These are phyloP conservation scores for Diaporthe sp. DNA, from an alignment of 2,329 filamentous ascomycete species.

Conservation along the genomic window DNA sequence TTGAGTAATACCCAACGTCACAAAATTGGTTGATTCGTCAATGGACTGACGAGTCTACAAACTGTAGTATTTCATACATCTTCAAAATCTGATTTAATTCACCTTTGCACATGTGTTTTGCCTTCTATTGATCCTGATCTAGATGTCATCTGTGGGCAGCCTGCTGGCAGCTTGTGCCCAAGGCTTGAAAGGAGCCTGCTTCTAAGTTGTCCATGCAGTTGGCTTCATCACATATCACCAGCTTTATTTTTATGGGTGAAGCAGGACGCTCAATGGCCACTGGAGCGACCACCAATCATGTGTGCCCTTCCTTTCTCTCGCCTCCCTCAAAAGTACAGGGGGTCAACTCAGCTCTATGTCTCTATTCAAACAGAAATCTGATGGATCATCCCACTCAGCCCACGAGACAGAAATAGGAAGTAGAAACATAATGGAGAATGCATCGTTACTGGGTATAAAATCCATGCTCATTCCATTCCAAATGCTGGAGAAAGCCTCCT, in stretches of 20 bases:
- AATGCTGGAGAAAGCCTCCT: not conserved
- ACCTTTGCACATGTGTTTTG: no score
- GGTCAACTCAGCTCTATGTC: not conserved
- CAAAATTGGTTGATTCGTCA: no score
- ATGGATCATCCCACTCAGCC: not conserved
- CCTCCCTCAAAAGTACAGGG: not conserved
- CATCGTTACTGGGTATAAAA: not conserved
- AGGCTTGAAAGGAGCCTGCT: not conserved
- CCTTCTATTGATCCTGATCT: no score
- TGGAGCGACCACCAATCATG: not conserved
- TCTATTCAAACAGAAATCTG: not conserved
- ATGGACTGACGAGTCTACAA: no score
- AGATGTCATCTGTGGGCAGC: no score
- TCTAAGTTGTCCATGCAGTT: not conserved
- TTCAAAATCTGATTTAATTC: no score
- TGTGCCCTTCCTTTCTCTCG: not conserved
- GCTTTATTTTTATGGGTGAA: not conserved
- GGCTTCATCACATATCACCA: not conserved
- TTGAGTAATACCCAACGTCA: not conserved
- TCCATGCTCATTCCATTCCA: accelerated
- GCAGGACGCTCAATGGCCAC: not conserved
- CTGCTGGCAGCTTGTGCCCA: no score
- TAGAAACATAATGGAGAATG: not conserved
- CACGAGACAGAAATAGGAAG: not conserved
- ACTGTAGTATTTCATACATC: no score